Conservation (phyloP, 352 stramenopile species). For the Pythium brachiatum region DNA sequence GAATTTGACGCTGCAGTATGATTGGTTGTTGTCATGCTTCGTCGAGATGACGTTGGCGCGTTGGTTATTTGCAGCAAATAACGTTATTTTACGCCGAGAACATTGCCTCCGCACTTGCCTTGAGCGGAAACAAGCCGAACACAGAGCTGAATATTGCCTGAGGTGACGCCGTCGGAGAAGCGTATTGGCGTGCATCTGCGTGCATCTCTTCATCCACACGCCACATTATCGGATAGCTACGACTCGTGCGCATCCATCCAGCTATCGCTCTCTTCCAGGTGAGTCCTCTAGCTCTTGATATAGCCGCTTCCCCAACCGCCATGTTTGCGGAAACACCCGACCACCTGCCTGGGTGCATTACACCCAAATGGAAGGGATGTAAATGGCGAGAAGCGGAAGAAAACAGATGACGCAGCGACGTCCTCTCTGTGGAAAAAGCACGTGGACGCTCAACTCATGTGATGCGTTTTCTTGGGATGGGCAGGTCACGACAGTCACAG, state of each 20-base stretch:
- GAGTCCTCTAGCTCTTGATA: neutral
- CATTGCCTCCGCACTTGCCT: neutral
- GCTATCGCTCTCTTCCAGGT: neutral
- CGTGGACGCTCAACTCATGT: neutral
- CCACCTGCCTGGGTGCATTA: neutral
- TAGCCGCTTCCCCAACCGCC: neutral
- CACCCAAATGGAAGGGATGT: neutral
- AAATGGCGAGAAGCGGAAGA: neutral
- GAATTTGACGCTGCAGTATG: conserved; percentile 4
- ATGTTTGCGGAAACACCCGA: conserved; percentile 1
- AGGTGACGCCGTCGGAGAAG: conserved; percentile 1
- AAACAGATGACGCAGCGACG: conserved; percentile 3
- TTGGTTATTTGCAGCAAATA: conserved; percentile 17
- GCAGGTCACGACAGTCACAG: neutral
- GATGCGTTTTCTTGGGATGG: neutral
- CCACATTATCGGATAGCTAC: neutral
- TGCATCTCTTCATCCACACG: neutral
- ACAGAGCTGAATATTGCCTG: neutral
- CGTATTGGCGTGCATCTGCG: neutral
- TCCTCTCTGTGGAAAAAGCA: neutral
- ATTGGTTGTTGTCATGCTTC: conserved; percentile 8
- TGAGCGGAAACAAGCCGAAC: neutral
- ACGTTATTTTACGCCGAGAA: conserved; percentile 22
- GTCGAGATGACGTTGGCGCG: conserved; percentile 3
- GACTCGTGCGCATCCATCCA: neutral